Evolutionary conservation across 768 basidiomycete genomes (phyloP).

Genomic region (Asterophora parasitica): DNA sequence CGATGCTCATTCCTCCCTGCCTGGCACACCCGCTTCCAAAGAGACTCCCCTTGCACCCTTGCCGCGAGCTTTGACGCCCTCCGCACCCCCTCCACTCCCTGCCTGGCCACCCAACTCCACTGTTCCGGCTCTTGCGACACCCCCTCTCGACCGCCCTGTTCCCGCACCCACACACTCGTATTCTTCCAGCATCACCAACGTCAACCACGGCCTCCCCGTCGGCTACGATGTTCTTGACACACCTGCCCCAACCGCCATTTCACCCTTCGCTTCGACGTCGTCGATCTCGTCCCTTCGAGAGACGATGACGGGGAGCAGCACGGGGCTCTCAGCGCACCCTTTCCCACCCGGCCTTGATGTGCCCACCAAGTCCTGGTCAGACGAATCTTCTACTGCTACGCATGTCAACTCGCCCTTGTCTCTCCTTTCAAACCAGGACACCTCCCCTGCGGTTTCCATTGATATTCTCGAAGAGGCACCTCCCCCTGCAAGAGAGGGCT

Average conservation of each 20-base stretch:
- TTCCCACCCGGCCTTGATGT: conserved; percentile 35
- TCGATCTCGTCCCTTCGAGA: conserved; percentile 34
- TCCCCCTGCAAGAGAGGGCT: conserved; percentile 54
- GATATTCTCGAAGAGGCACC: conserved; percentile 70
- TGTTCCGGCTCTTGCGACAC: neutral
- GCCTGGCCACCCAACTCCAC: conserved; percentile 9
- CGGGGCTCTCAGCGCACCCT: conserved; percentile 21
- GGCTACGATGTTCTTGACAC: conserved; percentile 47
- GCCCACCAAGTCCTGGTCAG: conserved; percentile 29
- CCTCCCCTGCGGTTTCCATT: conserved; percentile 35
- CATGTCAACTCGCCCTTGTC: conserved; percentile 13
- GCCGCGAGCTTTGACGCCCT: conserved; percentile 45
- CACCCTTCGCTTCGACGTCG: conserved; percentile 39
- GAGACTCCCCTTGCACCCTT: conserved; percentile 31
- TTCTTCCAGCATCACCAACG: conserved; percentile 8
- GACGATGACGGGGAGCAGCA: conserved; percentile 27
- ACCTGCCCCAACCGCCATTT: conserved; percentile 54
- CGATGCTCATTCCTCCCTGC: conserved; percentile 53
- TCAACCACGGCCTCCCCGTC: conserved; percentile 11
- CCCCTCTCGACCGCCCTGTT: conserved; percentile 2
- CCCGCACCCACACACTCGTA: conserved; percentile 1
- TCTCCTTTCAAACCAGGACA: conserved; percentile 21
- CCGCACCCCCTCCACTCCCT: conserved; percentile 16
- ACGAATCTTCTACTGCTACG: conserved; percentile 16
- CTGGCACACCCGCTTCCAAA: conserved; percentile 30